These are phyloP conservation scores for Arthrobotrys sinensis DNA, from an alignment of 2,329 filamentous ascomycete genomes.

Conservation along the genomic window DNA sequence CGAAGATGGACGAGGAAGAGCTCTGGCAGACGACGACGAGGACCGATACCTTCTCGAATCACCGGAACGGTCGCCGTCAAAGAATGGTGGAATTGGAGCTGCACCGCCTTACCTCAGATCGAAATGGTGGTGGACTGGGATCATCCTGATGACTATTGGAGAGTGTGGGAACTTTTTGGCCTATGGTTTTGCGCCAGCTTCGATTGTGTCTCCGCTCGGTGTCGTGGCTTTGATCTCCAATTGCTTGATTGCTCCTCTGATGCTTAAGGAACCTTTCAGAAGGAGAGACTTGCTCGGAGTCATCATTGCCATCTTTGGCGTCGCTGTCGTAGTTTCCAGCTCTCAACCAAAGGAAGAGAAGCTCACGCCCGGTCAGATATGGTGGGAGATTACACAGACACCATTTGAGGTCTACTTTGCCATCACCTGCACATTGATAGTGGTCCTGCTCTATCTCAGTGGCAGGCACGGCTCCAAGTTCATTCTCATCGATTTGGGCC, in stretches of 20 bases:
- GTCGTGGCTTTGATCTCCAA: conserved; percentile 98
- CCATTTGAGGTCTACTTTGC: conserved; percentile 93
- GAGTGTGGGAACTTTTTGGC: conserved; percentile 97
- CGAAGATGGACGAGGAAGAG: conserved; percentile 43
- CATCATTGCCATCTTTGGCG: conserved; percentile 85
- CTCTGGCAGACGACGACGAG: conserved; percentile 34
- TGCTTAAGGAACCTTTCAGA: conserved; percentile 92
- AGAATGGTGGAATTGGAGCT: conserved; percentile 65
- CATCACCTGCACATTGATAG: conserved; percentile 81
- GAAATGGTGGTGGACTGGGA: conserved; percentile 96
- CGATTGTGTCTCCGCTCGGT: conserved; percentile 94
- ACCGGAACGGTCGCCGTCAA: conserved; percentile 47
- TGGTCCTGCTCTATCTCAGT: conserved; percentile 84
- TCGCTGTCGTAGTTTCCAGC: conserved; percentile 92
- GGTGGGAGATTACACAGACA: conserved; percentile 86
- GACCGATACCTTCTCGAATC: conserved; percentile 58
- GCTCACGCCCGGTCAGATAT: conserved; percentile 90
- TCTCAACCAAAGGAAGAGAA: conserved; percentile 69
- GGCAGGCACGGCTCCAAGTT: conserved; percentile 85
- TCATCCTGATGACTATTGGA: conserved; percentile 90
- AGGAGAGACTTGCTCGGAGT: conserved; percentile 89
- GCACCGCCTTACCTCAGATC: conserved; percentile 85
- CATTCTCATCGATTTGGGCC: conserved; percentile 90
- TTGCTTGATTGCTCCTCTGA: conserved; percentile 93
- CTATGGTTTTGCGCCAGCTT: conserved; percentile 96